Evolutionary conservation across 2,329 filamentous ascomycete genomes (phyloP).

Genomic region (Teratosphaeria pseudoeucalypti): DNA sequence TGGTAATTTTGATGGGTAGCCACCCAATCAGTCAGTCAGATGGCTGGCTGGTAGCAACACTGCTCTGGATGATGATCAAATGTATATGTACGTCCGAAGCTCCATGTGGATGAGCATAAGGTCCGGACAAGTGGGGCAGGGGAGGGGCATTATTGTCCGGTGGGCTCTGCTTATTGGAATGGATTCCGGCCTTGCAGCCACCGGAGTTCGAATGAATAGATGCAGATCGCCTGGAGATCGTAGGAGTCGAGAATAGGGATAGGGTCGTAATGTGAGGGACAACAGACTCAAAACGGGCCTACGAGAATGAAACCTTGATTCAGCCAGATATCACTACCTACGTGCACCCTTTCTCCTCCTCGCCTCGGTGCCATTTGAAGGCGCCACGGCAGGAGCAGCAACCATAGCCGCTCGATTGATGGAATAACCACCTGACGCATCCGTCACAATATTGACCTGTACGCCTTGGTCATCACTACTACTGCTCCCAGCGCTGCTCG

Average conservation of each 20-base stretch:
- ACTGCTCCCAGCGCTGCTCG: slow-evolving; percentile 6
- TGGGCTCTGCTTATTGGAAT: neutral
- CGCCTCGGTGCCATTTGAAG: slow-evolving; percentile 10
- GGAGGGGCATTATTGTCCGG: neutral
- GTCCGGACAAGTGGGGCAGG: neutral
- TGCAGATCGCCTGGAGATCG: neutral
- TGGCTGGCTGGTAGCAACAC: too few species aligned
- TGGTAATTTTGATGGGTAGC: too few species aligned
- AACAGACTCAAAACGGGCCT: neutral
- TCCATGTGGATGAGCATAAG: neutral
- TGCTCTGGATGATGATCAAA: neutral
- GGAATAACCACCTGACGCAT: slow-evolving; percentile 13
- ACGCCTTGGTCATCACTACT: slow-evolving; percentile 20
- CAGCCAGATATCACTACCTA: slow-evolving; percentile 2
- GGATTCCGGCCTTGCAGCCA: neutral
- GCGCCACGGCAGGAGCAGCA: slow-evolving; percentile 1
- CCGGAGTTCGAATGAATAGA: too few species aligned
- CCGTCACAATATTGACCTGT: slow-evolving; percentile 18
- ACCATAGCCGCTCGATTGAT: slow-evolving; percentile 9
- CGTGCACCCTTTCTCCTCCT: slow-evolving; percentile 13
- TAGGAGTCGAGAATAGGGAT: neutral
- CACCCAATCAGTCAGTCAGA: too few species aligned
- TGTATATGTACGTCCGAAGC: neutral
- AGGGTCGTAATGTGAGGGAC: neutral
- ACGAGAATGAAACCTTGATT: neutral